Evolutionary conservation across 345 rosid genomes (phyloP).

Genomic region (Orychophragmus violaceus): DNA sequence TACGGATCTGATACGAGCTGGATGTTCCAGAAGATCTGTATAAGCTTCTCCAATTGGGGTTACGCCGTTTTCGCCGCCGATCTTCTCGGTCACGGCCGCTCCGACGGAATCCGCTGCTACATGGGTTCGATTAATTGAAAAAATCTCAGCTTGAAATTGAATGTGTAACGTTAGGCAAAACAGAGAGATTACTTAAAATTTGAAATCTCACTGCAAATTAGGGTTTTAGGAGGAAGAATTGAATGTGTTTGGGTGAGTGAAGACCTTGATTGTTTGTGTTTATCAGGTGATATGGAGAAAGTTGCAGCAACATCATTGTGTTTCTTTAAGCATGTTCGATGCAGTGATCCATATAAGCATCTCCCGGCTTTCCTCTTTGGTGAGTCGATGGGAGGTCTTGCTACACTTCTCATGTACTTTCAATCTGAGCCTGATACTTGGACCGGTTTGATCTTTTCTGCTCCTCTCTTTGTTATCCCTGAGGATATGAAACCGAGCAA

Average conservation of each 20-base stretch:
- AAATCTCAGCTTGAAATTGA: not conserved
- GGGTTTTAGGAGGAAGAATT: not conserved
- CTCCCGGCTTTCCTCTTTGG: constrained; percentile 83
- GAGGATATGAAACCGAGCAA: constrained; percentile 87
- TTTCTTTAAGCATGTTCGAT: constrained; percentile 74
- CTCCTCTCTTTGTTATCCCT: constrained; percentile 88
- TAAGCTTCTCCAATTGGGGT: constrained; percentile 74
- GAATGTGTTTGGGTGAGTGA: not conserved
- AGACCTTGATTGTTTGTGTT: not conserved
- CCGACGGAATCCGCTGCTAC: constrained; percentile 91
- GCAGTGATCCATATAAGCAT: constrained; percentile 62
- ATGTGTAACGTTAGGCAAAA: not conserved
- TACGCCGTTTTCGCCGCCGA: constrained; percentile 96
- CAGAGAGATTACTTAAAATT: not conserved
- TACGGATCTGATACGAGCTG: constrained; percentile 94
- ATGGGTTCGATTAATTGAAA: constrained; percentile 40
- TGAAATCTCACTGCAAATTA: not conserved
- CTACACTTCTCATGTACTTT: constrained; percentile 86
- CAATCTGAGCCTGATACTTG: constrained; percentile 68
- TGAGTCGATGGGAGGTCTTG: constrained; percentile 91
- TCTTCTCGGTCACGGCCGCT: constrained; percentile 91
- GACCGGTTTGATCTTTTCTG: constrained; percentile 95
- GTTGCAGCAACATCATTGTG: constrained; percentile 72
- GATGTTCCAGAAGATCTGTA: constrained; percentile 91
- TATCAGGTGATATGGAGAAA: constrained; percentile 80